Base-by-base conservation (phyloP, 768 basidiomycete genomes). In the Scleroderma bovista region DNA sequence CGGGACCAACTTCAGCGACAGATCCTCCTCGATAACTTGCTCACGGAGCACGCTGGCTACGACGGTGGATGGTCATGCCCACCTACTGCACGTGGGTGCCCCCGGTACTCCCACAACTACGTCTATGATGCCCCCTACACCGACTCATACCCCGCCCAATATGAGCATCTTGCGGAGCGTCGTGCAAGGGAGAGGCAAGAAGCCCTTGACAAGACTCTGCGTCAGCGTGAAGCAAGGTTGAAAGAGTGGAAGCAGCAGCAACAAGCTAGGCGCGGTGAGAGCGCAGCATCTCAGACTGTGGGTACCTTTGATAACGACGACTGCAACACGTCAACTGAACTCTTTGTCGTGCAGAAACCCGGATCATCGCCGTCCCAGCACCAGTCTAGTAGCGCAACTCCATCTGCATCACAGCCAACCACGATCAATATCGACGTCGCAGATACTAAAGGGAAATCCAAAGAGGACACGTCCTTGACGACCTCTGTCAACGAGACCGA, bases 381-480 rank as follows among this genome's bases (percentile, higher is more conserved):
- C 26, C 26, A 29, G 26, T 9, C 4, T 4, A 9, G 26, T 29
- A 29, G 26, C 9, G 9, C 26, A 9, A 29, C 26, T 29, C 5
- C 23, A 16, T 17, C 41, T n/a, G 17, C 41, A 7, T 26, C 41
- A 9, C 6, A 8, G 16, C 41, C 41, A 43, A 43, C n/a, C 16
- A 15, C 12, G 41, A 26, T 26, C 41, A 20, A 20, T 1, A 26
- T 29, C 16, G 16, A 43, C 16, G 23, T 13, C 22, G 23, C 53
- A 9, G 40, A 38, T 17, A 39, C 48, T 36, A 76, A 77, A 44
- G 75, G 72, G n/a, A 76, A 76, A 49, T 66, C 40, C 16, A 75
- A 71, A 5, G 49, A 42, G n/a, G 44, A 56, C 33, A 13, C 24
- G 29, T 42, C 16, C 23, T 51, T n/a, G 12, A 17, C 2, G 8